Conservation (phyloP, 1,139 yeast species). For the Magnusiomyces fungicola region DNA sequence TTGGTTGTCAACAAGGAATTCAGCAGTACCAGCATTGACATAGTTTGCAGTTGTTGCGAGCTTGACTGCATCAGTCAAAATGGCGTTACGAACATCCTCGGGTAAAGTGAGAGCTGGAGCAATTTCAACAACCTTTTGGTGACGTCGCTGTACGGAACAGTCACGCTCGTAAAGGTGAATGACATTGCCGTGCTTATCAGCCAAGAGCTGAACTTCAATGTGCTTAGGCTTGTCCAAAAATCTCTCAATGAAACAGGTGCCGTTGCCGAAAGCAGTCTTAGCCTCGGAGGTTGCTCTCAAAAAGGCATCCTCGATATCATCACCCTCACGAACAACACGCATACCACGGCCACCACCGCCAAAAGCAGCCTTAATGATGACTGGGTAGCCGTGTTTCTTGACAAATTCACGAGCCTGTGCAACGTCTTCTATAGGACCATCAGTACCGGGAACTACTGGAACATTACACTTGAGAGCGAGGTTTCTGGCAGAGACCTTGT, state of each 20-base stretch:
- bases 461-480: constrained; percentile 77
- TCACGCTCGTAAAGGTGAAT: constrained; percentile 96
- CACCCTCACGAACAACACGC: constrained; percentile 98
- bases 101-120: constrained; percentile 98
- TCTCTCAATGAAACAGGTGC: constrained; percentile 95
- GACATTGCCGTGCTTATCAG: constrained; percentile 90
- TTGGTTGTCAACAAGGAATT: constrained; percentile 87
- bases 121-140: constrained; percentile 97
- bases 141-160: constrained; percentile 98
- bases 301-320: constrained; percentile 86
- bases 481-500: constrained; percentile 88
- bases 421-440: constrained; percentile 83
- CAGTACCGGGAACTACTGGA: constrained; percentile 97
- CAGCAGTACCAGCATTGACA: constrained; percentile 98
- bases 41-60: constrained; percentile 84
- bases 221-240: constrained; percentile 94
- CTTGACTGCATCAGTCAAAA: constrained; percentile 87
- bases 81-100: constrained; percentile 74
- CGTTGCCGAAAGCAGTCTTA: constrained; percentile 89
- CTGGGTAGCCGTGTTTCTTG: constrained; percentile 82
- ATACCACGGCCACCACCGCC: constrained; percentile 99
- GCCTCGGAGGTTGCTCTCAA: constrained; percentile 94
- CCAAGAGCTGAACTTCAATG: constrained; percentile 93
- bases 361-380: constrained; percentile 95
- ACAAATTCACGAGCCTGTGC: constrained; percentile 78